Conservation (phyloP, 106 monocot genomes). For the Dendrobium chrysotoxum region DNA sequence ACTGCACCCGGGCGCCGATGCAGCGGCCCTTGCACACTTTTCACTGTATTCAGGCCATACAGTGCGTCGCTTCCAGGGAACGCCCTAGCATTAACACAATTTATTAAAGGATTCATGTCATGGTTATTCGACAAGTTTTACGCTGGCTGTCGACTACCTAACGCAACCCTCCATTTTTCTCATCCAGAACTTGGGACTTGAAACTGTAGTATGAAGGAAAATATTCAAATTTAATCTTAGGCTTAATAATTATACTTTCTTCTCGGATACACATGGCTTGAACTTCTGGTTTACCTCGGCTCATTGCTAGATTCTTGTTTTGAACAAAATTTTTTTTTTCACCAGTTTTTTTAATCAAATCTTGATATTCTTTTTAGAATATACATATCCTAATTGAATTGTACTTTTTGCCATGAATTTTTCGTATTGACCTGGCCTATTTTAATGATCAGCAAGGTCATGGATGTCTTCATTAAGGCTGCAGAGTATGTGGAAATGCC, state of each 20-base stretch:
- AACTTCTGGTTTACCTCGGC: background rate
- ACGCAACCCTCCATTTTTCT: too few species aligned
- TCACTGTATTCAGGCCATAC: too few species aligned
- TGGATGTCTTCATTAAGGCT: conserved; percentile 90
- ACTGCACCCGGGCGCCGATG: too few species aligned
- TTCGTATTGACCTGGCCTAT: conserved; percentile 6
- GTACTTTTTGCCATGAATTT: background rate
- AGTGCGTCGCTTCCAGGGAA: too few species aligned
- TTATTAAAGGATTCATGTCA: too few species aligned
- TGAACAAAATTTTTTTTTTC: background rate
- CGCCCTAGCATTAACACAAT: too few species aligned
- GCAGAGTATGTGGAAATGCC: conserved; percentile 96
- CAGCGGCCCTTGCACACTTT: too few species aligned
- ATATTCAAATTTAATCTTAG: background rate
- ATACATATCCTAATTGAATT: background rate
- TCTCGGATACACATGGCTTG: background rate
- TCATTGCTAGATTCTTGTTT: background rate
- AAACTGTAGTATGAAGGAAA: background rate
- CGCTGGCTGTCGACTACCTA: too few species aligned
- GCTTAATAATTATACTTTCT: background rate
- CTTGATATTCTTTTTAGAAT: background rate
- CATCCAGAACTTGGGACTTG: too few species aligned
- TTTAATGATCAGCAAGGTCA: conserved; percentile 65
- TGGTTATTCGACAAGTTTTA: too few species aligned
- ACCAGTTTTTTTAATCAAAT: background rate